Conservation (phyloP, 2,329 filamentous ascomycete species). For the Rugonectria rugulosa region DNA sequence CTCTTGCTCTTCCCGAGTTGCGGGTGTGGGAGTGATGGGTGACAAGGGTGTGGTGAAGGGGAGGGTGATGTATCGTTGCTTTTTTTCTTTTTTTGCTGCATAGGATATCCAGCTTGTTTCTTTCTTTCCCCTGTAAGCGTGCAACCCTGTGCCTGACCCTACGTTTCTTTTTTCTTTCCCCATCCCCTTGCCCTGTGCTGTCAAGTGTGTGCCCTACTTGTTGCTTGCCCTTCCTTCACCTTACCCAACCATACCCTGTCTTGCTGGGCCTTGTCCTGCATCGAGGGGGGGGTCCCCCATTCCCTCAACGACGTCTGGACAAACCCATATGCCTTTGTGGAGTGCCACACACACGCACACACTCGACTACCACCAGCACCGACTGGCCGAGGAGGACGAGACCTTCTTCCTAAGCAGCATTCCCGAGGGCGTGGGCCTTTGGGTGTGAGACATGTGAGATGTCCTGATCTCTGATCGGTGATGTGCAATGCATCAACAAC, state of each 20-base stretch:
- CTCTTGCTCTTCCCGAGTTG: background rate
- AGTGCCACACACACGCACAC: background rate
- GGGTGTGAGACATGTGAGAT: slow-evolving; percentile 1
- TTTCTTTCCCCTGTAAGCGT: background rate
- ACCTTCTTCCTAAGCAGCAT: background rate
- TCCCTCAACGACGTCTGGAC: background rate
- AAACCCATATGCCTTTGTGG: background rate
- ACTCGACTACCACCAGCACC: background rate
- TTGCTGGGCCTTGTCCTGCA: slow-evolving; percentile 6
- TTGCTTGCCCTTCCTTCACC: background rate
- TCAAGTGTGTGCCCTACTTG: background rate
- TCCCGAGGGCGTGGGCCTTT: slow-evolving; percentile 14
- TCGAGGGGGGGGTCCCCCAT: slow-evolving; percentile 6
- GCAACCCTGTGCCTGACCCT: background rate
- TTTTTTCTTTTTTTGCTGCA: background rate
- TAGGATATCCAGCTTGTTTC: background rate
- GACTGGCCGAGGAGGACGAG: background rate
- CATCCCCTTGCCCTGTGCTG: slow-evolving; percentile 1
- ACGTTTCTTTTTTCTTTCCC: background rate
- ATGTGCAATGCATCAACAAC: background rate
- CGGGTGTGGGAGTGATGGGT: slow-evolving; percentile 5
- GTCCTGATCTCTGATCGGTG: background rate
- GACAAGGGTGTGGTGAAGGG: slow-evolving; percentile 6
- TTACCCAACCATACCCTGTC: slow-evolving; percentile 1
- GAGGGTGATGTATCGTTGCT: background rate